Conservation (phyloP, 2,329 filamentous ascomycete species). For the Ophiostoma perfectum region DNA sequence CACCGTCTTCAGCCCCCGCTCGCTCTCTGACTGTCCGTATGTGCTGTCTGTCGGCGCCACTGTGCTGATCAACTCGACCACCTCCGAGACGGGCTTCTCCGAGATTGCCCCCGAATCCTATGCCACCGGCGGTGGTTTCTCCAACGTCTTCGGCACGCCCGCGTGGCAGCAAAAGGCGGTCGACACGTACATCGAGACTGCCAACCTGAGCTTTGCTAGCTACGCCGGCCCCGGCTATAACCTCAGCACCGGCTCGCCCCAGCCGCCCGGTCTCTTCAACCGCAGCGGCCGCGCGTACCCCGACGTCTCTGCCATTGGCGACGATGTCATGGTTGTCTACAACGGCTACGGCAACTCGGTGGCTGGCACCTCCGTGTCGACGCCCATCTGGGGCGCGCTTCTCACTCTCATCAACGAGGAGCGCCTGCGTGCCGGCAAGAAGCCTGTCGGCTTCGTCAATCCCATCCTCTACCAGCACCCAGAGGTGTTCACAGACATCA, state of each 20-base stretch:
- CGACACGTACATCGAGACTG: conserved; percentile 36
- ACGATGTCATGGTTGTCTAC: conserved; percentile 30
- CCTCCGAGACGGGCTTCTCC: neutral
- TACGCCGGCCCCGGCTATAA: conserved; percentile 26
- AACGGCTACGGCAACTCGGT: conserved; percentile 33
- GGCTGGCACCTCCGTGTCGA: conserved; percentile 51
- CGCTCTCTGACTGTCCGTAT: conserved; percentile 39
- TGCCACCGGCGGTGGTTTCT: conserved; percentile 42
- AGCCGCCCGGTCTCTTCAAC: conserved; percentile 26
- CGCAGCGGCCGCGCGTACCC: conserved; percentile 30
- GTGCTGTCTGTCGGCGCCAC: conserved; percentile 50
- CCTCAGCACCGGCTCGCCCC: conserved; percentile 18
- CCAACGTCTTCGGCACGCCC: conserved; percentile 41
- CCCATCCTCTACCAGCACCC: conserved; percentile 32
- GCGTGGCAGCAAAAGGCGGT: conserved; percentile 41
- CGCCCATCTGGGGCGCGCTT: conserved; percentile 54
- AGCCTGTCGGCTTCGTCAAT: conserved; percentile 36
- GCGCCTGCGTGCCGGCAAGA: conserved; percentile 44
- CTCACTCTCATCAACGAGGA: conserved; percentile 60
- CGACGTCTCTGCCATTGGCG: conserved; percentile 30
- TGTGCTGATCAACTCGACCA: conserved; percentile 32
- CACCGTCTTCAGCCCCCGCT: conserved; percentile 27
- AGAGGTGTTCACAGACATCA: conserved; percentile 33
- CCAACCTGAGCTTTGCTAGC: conserved; percentile 25
- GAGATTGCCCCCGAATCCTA: conserved; percentile 28